Conservation (phyloP, 2,329 filamentous ascomycete genomes). For the Neonectria hederae region DNA sequence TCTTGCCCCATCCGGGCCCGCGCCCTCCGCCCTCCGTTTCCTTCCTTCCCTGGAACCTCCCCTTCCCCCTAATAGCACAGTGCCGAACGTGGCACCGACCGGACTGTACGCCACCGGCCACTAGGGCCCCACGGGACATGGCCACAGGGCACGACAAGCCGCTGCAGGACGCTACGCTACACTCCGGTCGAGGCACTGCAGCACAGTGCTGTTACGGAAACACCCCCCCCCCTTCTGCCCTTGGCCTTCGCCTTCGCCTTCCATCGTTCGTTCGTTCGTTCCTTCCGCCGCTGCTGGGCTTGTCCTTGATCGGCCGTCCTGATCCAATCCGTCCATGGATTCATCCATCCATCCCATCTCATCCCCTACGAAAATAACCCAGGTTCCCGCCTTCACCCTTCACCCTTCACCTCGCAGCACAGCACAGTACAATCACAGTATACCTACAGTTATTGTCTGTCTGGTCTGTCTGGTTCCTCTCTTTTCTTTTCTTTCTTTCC, state of each 20-base stretch:
- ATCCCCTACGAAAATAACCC: neutral
- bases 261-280: neutral
- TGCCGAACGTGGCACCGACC: neutral
- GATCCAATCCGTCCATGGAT: neutral
- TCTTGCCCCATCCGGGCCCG: too few relatives aligned
- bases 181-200: neutral
- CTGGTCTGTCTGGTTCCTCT: neutral
- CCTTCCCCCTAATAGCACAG: neutral
- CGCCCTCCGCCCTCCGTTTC: neutral
- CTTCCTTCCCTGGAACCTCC: too few relatives aligned
- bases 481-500: neutral
- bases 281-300: too few relatives aligned
- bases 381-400: neutral
- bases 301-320: neutral
- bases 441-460: neutral
- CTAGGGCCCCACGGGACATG: neutral
- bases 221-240: neutral
- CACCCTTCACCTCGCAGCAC: neutral
- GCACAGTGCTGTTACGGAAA: neutral
- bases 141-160: neutral
- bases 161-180: neutral
- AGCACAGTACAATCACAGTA: neutral
- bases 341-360: neutral
- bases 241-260: neutral
- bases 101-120: neutral